Evolutionary conservation across 495 filamentous ascomycete genomes (phyloP), one percentile per base, ranked within the genome.

Genomic region (Penicillium turbatum): DNA sequence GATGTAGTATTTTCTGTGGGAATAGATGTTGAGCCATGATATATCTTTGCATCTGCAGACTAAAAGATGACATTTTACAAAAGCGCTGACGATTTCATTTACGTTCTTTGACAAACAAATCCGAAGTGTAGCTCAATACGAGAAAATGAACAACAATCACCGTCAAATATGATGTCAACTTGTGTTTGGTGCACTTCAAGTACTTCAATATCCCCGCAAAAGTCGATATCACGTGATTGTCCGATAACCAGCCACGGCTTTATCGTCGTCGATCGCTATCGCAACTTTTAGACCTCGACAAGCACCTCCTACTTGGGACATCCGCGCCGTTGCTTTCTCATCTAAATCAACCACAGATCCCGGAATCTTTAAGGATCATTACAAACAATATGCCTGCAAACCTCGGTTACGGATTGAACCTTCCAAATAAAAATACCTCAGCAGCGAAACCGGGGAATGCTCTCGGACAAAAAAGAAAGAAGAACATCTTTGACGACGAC

Each of bases 341-440:
- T 16, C 11, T 9, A 11, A 5, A 13, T n/a, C 8, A 11, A 15
- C 21, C 2, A 34, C 17, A 35, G 4, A 26, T 3, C 5, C 13
- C 0, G 11, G 12, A 7, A 16, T 42, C 6, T 27, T 17, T 1
- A 13, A 12, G 4, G n/a, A 15, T 2, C 3, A 6, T 10, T 1
- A 32, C 6, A 15, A 13, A 1, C 6, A 66, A 34, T 15, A 75
- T 71, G 65, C 72, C 76, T 24, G 65, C 67, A n/a, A 68, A 60
- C 43, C 71, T 76, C 46, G 79, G 79, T n/a, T 76, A 76, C 51
- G 84, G 84, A 7, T 68, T 87, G 6, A 86, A 82, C 54, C 60
- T 85, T 19, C 64, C 76, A 2, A 85, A 79, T 54, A 79, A 79
- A 45, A 69, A 65, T 30, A 36, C 55, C 29, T 40, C 55, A 16